Conservation (phyloP, 1,284 basidiomycete species). For the Rhizoctonia solani region DNA sequence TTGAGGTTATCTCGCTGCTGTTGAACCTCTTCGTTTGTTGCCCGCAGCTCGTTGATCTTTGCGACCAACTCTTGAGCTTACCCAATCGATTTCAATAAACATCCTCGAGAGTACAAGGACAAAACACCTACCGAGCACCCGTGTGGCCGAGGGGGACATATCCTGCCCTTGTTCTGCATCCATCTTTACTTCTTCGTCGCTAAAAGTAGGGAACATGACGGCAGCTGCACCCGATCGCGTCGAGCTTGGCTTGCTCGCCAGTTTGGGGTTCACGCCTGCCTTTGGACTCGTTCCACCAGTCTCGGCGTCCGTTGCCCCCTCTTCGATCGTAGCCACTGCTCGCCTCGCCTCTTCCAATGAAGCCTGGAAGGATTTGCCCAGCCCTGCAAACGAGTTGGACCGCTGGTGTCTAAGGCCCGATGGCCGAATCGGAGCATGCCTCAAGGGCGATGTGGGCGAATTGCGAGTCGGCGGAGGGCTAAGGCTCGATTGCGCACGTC, state of each 20-base stretch:
- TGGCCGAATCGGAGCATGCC: slow-evolving; percentile 3
- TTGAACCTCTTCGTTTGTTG: slow-evolving; percentile 16
- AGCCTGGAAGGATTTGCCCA: neutral
- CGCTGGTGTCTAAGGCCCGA: slow-evolving; percentile 12
- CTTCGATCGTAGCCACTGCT: neutral
- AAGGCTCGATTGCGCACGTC: no score
- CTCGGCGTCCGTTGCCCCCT: neutral
- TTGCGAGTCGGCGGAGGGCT: neutral
- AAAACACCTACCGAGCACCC: no score
- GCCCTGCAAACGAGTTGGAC: slow-evolving; percentile 3
- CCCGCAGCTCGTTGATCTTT: slow-evolving; percentile 34
- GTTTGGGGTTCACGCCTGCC: neutral
- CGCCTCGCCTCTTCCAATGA: neutral
- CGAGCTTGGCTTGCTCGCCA: slow-evolving; percentile 3
- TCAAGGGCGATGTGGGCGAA: neutral
- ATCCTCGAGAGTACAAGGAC: neutral
- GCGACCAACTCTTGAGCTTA: slow-evolving; percentile 21
- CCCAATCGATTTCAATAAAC: no score
- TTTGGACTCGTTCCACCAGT: slow-evolving; percentile 1
- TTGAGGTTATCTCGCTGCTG: slow-evolving; percentile 16
- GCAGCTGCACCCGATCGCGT: neutral
- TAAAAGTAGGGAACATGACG: slow-evolving; percentile 2
- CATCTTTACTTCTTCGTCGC: no score
- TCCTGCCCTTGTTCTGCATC: neutral
- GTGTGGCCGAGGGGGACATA: slow-evolving; percentile 7